Base-by-base conservation (phyloP, 2,329 filamentous ascomycete species). In the Hirsutella minnesotensis region DNA sequence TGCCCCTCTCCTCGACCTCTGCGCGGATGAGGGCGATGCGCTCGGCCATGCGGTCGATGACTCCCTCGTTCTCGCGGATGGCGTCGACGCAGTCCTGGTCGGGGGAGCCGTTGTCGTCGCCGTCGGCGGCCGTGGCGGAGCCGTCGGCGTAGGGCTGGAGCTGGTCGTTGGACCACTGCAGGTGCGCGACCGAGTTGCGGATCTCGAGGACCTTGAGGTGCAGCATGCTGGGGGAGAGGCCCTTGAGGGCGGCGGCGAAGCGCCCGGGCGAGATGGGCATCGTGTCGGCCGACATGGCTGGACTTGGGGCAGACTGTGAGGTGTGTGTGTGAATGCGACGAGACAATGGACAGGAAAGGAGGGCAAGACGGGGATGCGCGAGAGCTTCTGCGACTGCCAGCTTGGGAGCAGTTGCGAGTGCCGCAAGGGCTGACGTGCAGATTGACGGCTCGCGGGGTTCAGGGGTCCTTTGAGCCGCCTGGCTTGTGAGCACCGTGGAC, bases 191-290 rank as follows among this genome's bases (percentile, higher is more conserved):
- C 52, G 72, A 77, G 71, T 87, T 88, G 58, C 76, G 77, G 47
- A 89, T 71, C 60, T 89, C 85, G 56, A 83, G 75, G 46, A 82
- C 75, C 63, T 88, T 88, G 61, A 83, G 70, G 62, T 83, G 79
- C 7, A 89, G 78, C 44, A 73, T 73, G 48, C 74, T 70, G 50
- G 81, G 59, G 34, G 82, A 75, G 44, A 89, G 77, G 46, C 80
- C 75, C 50, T 72, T 67, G 50, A 89, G 70, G 20, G 84, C 84
- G 47, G 69, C 66, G 55, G 79, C 76, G 66, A 86, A 86, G 56
- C 73, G 74, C 16, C 67, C 59, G 21, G 77, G 66, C 38, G 72
- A 63, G 56, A 86, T 86, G 45, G 81, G 81, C 10, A 58, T 55
- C 7, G 78, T 60, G 53, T 77, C 72, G 44, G 75, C 68, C n/a